Evolutionary conservation across 129 eudicot genomes (phyloP), one percentile per base, ranked within the genome.

Genomic region (Solidago caesia): DNA sequence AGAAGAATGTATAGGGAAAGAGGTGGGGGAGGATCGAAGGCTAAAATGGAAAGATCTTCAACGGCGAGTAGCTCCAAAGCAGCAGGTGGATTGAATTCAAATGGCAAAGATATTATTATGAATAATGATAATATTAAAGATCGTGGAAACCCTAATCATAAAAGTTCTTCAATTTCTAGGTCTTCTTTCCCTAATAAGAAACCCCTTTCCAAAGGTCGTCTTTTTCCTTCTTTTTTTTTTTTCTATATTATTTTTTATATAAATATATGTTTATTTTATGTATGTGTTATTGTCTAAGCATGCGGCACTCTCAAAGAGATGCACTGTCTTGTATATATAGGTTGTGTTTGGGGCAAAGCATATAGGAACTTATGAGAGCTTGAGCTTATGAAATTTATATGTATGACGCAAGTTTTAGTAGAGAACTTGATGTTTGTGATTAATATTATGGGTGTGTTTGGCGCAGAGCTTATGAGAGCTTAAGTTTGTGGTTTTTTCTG

Each of bases 11-110:
- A 79, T 58, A 60, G 82, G 68, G 82, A 79, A 46, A 64, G 78
- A 79, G 77, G 61, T 79, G 82, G 82, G 43, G 70, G 53, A 49
- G 76, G 77, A 72, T 79, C 82, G 62, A 79, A 79, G 74, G 68
- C 59, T 49, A 79, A 79, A 79, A 72, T 79, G 68, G 82, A 79
- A 5, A 60, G 78, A 79, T 79, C 82, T 72, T 79, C 78, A 45
- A 72, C 78, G 53, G 78, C 77, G n/a, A 79, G 78, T 3, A 72
- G 78, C 16, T 79, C 82, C 2, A 72, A 52, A 72, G 82, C 41
- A 8, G 74, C n/a, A 44, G 47, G 33, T 5, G 79, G 72, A 8
- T 72, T 65, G 8, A 79, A 33, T 72, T 65, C 56, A 26, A 79
- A 79, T 21, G 82, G 78, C 11, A 78, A 78, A 78, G 82, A 78